A percentile compares a stretch with the other conserved stretches of the same genome.
Evolutionary conservation across 805 yeast genomes (phyloP).

Genomic region (Cyberlindnera nakhonratchasimensis): DNA sequence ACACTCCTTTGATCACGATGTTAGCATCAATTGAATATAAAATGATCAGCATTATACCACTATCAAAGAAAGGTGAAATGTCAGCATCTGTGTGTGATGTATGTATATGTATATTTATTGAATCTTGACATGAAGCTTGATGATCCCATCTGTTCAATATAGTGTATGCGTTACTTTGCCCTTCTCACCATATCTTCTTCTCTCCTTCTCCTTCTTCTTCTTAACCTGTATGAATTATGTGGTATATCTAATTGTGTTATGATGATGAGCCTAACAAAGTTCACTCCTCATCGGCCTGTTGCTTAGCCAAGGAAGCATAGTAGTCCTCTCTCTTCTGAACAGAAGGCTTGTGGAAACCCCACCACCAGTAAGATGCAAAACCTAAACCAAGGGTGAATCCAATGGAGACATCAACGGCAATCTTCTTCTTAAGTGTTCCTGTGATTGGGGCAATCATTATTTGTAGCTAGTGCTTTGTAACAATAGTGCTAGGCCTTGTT

Average conservation of each 20-base stretch:
- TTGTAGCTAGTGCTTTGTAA: background rate
- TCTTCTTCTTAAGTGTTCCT: conserved; percentile 78
- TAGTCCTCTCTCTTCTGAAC: conserved; percentile 78
- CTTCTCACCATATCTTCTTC: too few species aligned
- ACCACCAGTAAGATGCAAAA: conserved; percentile 79
- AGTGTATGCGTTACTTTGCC: too few species aligned
- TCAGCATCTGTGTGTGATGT: too few species aligned
- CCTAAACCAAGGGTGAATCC: conserved; percentile 63
- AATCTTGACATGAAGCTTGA: too few species aligned
- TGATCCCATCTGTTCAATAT: too few species aligned
- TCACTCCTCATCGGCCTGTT: conserved; percentile 20
- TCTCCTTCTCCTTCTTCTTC: background rate
- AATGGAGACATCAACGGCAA: conserved; percentile 70
- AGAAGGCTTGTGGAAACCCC: conserved; percentile 71
- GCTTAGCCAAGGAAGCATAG: conserved; percentile 43
- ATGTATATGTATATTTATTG: background rate
- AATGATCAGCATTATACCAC: too few species aligned
- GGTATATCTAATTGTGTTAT: background rate
- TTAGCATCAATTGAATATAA: too few species aligned
- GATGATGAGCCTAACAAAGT: background rate
- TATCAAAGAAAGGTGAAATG: too few species aligned
- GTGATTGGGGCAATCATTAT: conserved; percentile 78
- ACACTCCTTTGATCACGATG: too few species aligned
- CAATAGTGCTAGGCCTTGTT: too few species aligned
- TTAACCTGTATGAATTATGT: background rate